phyloP scores from a whole-genome alignment of 2,329 filamentous ascomycete genomes.

The Blumeria graminis region DNA sequence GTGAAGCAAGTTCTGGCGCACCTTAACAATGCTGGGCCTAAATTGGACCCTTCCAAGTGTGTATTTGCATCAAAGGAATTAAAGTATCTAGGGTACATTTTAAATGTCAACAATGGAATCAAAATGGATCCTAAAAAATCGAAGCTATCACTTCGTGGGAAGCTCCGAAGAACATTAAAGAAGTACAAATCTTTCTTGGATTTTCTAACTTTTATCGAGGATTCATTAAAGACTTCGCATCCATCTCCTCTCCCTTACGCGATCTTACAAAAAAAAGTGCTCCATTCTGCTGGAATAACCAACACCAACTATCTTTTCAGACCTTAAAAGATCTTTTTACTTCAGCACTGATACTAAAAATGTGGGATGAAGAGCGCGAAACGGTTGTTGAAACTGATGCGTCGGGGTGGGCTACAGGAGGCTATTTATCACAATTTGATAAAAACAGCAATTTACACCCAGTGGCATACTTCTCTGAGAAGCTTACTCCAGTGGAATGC shows the following conservation, averaged over 20 bases:
- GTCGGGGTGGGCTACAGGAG: background rate
- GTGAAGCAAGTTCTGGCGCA: background rate
- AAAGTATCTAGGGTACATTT: background rate
- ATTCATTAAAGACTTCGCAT: background rate
- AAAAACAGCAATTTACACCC: background rate
- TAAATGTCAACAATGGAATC: background rate
- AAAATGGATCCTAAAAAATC: background rate
- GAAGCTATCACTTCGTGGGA: background rate
- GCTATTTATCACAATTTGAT: background rate
- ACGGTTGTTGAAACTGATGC: background rate
- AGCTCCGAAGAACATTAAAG: background rate
- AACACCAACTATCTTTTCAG: background rate
- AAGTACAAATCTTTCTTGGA: background rate
- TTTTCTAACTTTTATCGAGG: background rate
- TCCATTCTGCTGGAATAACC: background rate
- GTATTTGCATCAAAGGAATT: background rate
- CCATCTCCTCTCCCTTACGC: background rate
- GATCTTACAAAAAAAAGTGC: background rate
- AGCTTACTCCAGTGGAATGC: conserved; percentile 8
- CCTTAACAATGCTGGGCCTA: background rate
- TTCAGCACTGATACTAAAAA: background rate
- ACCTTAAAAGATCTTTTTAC: background rate
- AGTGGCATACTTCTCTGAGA: conserved; percentile 11
- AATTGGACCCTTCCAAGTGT: background rate
- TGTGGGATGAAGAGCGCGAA: background rate